phyloP scores from a whole-genome alignment of 331 rosid genomes.

The Arachis monticola region DNA sequence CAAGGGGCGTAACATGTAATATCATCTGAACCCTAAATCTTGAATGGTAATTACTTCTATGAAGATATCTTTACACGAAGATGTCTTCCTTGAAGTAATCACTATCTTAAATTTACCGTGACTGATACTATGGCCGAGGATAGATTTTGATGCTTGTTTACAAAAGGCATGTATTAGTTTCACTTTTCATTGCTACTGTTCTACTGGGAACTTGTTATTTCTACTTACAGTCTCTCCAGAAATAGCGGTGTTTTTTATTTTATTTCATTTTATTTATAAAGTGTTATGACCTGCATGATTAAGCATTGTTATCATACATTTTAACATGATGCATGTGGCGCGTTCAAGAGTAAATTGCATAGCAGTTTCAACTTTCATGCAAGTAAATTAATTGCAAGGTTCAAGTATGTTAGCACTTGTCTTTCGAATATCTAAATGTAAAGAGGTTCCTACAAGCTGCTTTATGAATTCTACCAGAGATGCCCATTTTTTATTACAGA shows the following conservation, averaged over 20 bases:
- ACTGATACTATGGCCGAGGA: neutral
- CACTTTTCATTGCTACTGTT: conserved; percentile 5
- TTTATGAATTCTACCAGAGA: neutral
- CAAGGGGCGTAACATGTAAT: no score
- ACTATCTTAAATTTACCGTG: neutral
- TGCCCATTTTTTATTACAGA: neutral
- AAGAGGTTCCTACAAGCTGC: neutral
- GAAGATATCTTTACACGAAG: no score
- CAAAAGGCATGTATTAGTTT: neutral
- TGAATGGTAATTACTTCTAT: no score
- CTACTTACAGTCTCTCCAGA: conserved; percentile 11
- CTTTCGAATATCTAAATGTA: neutral
- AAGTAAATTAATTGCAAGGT: no score
- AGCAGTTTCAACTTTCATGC: neutral
- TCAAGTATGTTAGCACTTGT: neutral
- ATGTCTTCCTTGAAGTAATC: no score
- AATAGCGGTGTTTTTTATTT: neutral
- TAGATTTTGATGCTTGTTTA: conserved; percentile 7
- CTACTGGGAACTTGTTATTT: conserved; percentile 15
- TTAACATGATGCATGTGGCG: neutral
- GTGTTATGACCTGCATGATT: neutral
- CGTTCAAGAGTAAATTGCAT: neutral
- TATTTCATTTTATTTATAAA: no score
- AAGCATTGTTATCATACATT: conserved; percentile 26
- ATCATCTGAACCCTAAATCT: no score